A percentile compares a stretch with the other conserved stretches of the same genome.
These are phyloP conservation scores for Dissophora globulifera DNA, from an alignment of 192 early-diverging fungal genomes.

Conservation along the genomic window DNA sequence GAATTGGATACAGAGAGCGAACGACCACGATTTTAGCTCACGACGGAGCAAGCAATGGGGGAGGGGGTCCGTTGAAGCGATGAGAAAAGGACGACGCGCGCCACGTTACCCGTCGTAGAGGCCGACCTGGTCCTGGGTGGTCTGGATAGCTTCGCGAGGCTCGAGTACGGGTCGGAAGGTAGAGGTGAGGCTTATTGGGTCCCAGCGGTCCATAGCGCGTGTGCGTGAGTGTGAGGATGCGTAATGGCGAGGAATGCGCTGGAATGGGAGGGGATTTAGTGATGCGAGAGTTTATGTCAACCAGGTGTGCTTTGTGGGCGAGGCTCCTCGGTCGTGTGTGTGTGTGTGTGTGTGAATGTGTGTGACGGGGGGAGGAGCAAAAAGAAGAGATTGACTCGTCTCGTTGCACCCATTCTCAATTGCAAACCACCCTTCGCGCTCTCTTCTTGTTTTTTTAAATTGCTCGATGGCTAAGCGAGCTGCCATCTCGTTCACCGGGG, in stretches of 20 bases:
- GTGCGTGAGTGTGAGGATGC: background rate
- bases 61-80: no score
- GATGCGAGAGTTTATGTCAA: no score
- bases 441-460: background rate
- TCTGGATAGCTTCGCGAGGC: conserved; percentile 62
- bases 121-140: conserved; percentile 72
- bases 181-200: conserved; percentile 56
- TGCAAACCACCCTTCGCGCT: background rate
- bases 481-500: conserved; percentile 69
- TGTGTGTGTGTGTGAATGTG: background rate
- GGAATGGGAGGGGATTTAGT: no score
- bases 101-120: conserved; percentile 74
- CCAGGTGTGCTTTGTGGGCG: background rate
- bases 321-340: background rate
- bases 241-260: no score
- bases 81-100: background rate
- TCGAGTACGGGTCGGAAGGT: conserved; percentile 64
- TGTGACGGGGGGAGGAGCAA: no score
- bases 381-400: no score
- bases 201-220: conserved; percentile 56
- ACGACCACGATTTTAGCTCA: background rate
- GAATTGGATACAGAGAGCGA: background rate
- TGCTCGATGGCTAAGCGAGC: conserved; percentile 35
- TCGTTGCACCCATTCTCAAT: background rate
- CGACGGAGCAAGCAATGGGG: no score